Base-by-base conservation (phyloP, 495 filamentous ascomycete genomes). In the Trypethelium eluteriae region DNA sequence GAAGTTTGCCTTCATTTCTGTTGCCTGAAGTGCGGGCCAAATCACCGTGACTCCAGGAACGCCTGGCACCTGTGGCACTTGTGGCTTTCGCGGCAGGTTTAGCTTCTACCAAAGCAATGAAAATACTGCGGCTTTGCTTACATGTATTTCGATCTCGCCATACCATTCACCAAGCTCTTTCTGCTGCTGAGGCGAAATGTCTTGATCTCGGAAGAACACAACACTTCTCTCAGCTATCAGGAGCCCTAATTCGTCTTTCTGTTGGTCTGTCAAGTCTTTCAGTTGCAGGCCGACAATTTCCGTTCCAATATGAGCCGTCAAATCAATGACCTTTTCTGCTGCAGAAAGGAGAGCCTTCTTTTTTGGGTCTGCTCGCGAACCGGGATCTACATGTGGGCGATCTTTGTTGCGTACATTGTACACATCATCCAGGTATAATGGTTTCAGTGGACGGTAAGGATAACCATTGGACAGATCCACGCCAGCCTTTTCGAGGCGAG, bases 161-260 rank as follows among this genome's bases (percentile, higher is more conserved):
- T 79, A 89, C 68, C 81, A 82, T 70, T 90, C 83, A 0, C 86
- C 87, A 11, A 91, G 75, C 16, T 78, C 80, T 63, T 86, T 86
- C 69, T 90, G 88, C 70, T 90, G 80, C 69, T 89, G 85, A 1
- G 88, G 87, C 6, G 81, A 79, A 53, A 92, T 77, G 64, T 90
- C 86, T 70, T 92, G 89, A 67, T 89, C 80, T 4, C 89, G 80
- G 78, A 91, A 88, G 75, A 92, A 90, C 39, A 91, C 88, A 11
- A 92, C 88, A 65, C 86, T 88, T 38, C 89, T 77, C 73, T 89
- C 87, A 2, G 88, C 87, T 67, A 91, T 86, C 64, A 90, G 74
- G 38, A 91, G 76, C 0, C 82, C 88, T n/a, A 91, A 76, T 70
- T 91, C 88, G 71, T 89, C 87, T 64, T 80, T 85, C 66, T 90